Conservation (phyloP, 176 grass and related monocot species). For the Elaeis guineensis region DNA sequence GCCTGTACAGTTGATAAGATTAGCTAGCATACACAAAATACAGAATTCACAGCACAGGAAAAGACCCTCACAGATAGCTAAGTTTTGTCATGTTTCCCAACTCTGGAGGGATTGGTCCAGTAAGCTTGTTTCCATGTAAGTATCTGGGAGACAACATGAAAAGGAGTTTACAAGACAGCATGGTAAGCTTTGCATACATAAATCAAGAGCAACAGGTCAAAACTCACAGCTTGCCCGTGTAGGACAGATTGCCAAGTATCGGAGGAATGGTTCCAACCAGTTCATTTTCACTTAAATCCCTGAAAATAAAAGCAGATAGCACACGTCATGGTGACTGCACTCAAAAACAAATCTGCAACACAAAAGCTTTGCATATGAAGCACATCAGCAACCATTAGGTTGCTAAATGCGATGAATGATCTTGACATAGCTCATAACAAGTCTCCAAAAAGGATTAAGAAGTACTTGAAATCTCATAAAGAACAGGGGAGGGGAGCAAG, state of each 20-base stretch:
- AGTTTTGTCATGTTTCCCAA: slow-evolving; percentile 97
- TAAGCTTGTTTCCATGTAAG: slow-evolving; percentile 92
- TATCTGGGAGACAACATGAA: slow-evolving; percentile 39
- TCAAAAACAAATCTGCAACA: too few species aligned
- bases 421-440: too few species aligned
- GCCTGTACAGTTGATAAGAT: slow-evolving; percentile 35
- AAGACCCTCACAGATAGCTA: slow-evolving; percentile 77
- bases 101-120: slow-evolving; percentile 72
- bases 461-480: too few species aligned
- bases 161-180: not conserved
- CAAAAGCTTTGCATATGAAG: too few species aligned
- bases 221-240: slow-evolving; percentile 99
- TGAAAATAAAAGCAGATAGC: slow-evolving; percentile 17
- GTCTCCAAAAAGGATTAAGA: too few species aligned
- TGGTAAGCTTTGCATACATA: not conserved
- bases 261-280: slow-evolving; percentile 81
- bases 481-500: too few species aligned
- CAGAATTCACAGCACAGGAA: slow-evolving; percentile 1
- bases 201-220: slow-evolving; percentile 3
- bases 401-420: too few species aligned
- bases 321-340: too few species aligned
- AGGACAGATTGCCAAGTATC: slow-evolving; percentile 91
- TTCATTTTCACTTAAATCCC: slow-evolving; percentile 91
- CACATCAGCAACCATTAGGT: too few species aligned
- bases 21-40: not conserved